Evolutionary conservation across 2,329 filamentous ascomycete genomes (phyloP).

Genomic region (Sarocladium kiliense): DNA sequence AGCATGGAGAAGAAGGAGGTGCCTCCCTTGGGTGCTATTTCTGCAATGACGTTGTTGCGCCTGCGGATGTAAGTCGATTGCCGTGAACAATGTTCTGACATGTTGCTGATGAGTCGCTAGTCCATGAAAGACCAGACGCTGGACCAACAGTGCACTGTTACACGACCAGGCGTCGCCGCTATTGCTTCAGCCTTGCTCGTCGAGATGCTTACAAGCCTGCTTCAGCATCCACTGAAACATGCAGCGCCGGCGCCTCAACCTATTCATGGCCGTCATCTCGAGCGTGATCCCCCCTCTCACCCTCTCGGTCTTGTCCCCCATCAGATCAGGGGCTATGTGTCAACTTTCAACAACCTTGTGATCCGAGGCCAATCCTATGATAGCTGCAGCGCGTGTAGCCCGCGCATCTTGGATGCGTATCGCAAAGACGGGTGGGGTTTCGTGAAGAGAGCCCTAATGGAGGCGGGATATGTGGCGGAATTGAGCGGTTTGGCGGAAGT

Average conservation of each 20-base stretch:
- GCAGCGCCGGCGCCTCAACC: conserved; percentile 52
- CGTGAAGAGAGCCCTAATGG: conserved; percentile 66
- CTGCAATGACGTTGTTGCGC: conserved; percentile 95
- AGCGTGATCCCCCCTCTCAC: conserved; percentile 52
- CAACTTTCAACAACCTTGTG: conserved; percentile 67
- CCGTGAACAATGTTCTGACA: not conserved
- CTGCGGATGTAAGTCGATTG: conserved; percentile 70
- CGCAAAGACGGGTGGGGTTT: conserved; percentile 68
- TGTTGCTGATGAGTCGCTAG: conserved; percentile 37
- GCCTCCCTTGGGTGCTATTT: conserved; percentile 90
- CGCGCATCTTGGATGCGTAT: conserved; percentile 64
- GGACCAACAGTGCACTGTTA: conserved; percentile 97
- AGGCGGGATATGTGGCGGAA: conserved; percentile 74
- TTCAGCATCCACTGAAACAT: conserved; percentile 77
- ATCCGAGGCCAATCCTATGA: conserved; percentile 73
- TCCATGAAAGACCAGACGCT: conserved; percentile 92
- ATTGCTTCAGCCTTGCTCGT: conserved; percentile 90
- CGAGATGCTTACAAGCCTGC: conserved; percentile 78
- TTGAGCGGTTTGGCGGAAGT: conserved; percentile 70
- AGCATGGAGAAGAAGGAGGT: conserved; percentile 46
- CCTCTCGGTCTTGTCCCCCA: conserved; percentile 70
- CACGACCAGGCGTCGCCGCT: conserved; percentile 83
- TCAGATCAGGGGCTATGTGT: conserved; percentile 72
- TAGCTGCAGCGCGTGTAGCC: conserved; percentile 75
- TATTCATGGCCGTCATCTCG: conserved; percentile 34